These are phyloP conservation scores for Cordyceps pruinosa DNA, from an alignment of 2,329 filamentous ascomycete species.

Conservation along the genomic window DNA sequence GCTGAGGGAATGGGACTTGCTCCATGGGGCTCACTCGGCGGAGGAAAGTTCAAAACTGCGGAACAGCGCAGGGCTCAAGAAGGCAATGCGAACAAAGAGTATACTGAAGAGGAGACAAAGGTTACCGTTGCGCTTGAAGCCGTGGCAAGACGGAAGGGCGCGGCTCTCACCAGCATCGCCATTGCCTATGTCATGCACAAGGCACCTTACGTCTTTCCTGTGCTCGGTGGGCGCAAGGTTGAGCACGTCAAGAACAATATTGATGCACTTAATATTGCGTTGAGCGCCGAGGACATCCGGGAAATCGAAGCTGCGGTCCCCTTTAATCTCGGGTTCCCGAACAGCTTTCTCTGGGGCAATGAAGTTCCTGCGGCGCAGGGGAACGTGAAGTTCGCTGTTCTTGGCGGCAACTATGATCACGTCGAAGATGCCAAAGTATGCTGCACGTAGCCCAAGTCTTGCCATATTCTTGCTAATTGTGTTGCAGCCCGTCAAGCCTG, in stretches of 20 bases:
- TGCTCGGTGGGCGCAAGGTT: conserved; percentile 62
- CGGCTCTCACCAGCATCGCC: conserved; percentile 44
- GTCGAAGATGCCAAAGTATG: conserved; percentile 34
- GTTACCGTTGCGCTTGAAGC: conserved; percentile 40
- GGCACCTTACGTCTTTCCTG: conserved; percentile 64
- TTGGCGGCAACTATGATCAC: conserved; percentile 46
- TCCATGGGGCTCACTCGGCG: conserved; percentile 52
- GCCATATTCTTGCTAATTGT: neutral
- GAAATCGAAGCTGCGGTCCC: conserved; percentile 56
- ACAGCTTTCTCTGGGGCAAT: conserved; percentile 46
- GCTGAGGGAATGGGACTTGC: conserved; percentile 44
- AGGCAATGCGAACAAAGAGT: conserved; percentile 29
- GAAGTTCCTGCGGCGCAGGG: conserved; percentile 30
- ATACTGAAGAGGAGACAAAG: conserved; percentile 46
- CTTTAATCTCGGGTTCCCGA: conserved; percentile 63
- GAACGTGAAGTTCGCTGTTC: conserved; percentile 37
- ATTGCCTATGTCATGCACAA: conserved; percentile 70
- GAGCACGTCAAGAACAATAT: conserved; percentile 66
- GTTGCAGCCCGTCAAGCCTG: conserved; percentile 33
- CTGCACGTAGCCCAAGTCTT: neutral
- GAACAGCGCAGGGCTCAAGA: conserved; percentile 27
- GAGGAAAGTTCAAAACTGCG: conserved; percentile 39
- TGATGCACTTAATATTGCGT: conserved; percentile 53
- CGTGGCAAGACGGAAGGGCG: conserved; percentile 40
- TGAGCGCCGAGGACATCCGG: conserved; percentile 56